Evolutionary conservation across 495 filamentous ascomycete genomes (phyloP).

Genomic region (Trichoderma erinaceum): DNA sequence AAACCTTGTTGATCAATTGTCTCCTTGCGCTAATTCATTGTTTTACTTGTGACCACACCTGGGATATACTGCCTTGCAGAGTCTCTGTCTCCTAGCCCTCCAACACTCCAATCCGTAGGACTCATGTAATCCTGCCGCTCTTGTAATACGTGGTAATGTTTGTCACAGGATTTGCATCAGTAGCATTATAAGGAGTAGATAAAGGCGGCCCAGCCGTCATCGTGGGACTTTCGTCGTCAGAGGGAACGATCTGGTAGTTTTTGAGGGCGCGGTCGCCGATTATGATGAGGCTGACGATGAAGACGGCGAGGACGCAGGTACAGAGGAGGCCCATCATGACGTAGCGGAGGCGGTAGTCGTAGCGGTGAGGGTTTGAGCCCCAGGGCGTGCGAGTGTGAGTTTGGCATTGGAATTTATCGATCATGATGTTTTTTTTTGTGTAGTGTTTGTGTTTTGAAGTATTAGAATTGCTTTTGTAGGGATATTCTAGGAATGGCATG

Average conservation of each 20-base stretch:
- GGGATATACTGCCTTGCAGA: background rate
- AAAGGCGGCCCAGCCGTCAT: background rate
- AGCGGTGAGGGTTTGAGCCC: conserved; percentile 2
- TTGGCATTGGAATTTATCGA: conserved; percentile 8
- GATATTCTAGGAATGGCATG: background rate
- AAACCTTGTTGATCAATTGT: background rate
- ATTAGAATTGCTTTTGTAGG: background rate
- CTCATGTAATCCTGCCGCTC: background rate
- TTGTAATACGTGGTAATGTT: background rate
- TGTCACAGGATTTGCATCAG: background rate
- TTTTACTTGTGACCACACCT: background rate
- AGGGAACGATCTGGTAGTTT: background rate
- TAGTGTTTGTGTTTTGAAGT: background rate
- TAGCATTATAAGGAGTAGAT: background rate
- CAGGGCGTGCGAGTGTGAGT: conserved; percentile 6
- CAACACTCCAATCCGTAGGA: background rate
- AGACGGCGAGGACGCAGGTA: background rate
- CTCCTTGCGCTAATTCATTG: background rate
- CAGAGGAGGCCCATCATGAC: conserved; percentile 6
- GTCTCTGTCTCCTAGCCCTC: background rate
- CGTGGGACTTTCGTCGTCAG: conserved; percentile 1
- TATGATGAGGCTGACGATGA: conserved; percentile 5
- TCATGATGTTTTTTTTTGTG: background rate
- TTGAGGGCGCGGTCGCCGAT: background rate
- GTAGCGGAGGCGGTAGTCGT: conserved; percentile 10